Base-by-base conservation (phyloP, 2,329 filamentous ascomycete species). In the Trichocomaceae sp. region DNA sequence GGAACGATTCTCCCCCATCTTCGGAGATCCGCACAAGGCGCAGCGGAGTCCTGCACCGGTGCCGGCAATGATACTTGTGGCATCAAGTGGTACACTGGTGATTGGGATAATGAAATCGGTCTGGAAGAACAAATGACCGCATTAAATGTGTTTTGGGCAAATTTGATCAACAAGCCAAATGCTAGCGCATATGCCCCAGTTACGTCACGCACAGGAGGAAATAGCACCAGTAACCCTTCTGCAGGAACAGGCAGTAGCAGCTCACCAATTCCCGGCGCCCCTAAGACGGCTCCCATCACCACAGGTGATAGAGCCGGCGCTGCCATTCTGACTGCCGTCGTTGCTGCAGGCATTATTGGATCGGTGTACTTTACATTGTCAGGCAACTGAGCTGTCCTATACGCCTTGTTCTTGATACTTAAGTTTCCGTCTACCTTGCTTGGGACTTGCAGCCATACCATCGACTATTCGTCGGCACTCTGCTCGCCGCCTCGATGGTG, bases 31-130 rank as follows among this genome's bases (percentile, higher is more conserved):
- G 83, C 82, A 0, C 59, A 66, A 23, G 79, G 78, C 1, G 83
- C 82, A 2, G 82, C 80, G 1, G 67, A 72, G 44, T 75, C 76
- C 2, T 84, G 82, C 62, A 73, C 71, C 2, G 80, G 77, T 26
- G 65, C 77, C 23, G 71, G 75, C 8, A 56, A 56, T 29, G 54
- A 56, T 15, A 65, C 64, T 0, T 77, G 75, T 49, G 74, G 74
- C 5, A 55, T 72, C 42, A 67, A 69, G 52, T 77, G 75, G 75
- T 68, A 64, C 2, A 62, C 63, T 0, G 50, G 63, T 33, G 66
- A 64, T 19, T 73, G 67, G 63, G 70, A 72, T 39, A 65, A 67
- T 2, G 65, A 62, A 8, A 61, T 64, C 17, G 72, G 72, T 26
- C 69, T 74, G 12, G 72, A 72, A n/a, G 63, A 72, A 51, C 70